These are phyloP conservation scores for Galerina marginata DNA, from an alignment of 768 basidiomycete species.

Conservation along the genomic window DNA sequence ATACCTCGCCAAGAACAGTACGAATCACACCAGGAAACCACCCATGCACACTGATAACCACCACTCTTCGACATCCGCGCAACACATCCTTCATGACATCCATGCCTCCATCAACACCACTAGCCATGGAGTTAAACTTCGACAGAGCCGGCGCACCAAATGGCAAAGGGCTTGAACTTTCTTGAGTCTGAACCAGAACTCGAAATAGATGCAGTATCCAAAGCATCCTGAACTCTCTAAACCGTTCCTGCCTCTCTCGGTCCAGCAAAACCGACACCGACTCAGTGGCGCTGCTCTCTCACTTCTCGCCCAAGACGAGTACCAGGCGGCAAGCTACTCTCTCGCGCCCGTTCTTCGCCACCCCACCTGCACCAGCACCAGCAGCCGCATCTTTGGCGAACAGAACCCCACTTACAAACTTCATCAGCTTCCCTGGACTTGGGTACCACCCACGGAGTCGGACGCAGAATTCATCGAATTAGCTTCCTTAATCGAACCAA, in stretches of 20 bases:
- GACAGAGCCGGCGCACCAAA: background rate
- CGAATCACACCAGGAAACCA: conserved; percentile 88
- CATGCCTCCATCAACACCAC: conserved; percentile 18
- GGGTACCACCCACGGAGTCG: too few species aligned
- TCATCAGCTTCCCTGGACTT: conserved; percentile 68
- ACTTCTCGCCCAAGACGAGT: background rate
- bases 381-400: conserved; percentile 9
- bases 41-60: conserved; percentile 88
- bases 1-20: conserved; percentile 72
- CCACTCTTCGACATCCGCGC: conserved; percentile 67
- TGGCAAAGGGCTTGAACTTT: too few species aligned
- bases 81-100: conserved; percentile 48
- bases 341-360: conserved; percentile 17
- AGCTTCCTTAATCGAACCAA: background rate
- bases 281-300: background rate
- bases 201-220: background rate
- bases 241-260: conserved; percentile 32
- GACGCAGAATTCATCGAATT: background rate
- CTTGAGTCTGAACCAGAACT: too few species aligned
- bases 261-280: conserved; percentile 14
- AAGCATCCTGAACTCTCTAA: conserved; percentile 44
- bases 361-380: conserved; percentile 1
- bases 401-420: conserved; percentile 68
- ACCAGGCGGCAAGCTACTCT: background rate
- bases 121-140: background rate